Percentiles rank a stretch among this genome's conserved stretches.
phyloP scores from a whole-genome alignment of 108 stramenopile species.

The Epithemia pelagica region DNA sequence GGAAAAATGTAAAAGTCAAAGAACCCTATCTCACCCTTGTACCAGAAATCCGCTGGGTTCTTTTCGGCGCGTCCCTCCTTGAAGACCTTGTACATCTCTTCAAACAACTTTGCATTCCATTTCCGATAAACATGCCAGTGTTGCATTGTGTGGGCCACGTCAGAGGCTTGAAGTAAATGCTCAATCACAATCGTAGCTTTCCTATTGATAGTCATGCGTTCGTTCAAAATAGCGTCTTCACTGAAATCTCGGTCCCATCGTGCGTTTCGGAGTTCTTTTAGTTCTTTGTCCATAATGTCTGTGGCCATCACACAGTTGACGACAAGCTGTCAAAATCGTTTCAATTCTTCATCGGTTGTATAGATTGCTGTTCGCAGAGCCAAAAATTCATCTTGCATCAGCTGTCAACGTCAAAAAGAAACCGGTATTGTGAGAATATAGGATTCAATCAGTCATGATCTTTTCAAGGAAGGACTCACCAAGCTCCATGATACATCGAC shows the following conservation, averaged over 20 bases:
- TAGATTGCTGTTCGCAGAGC: conserved; percentile 2
- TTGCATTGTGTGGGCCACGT: conserved; percentile 4
- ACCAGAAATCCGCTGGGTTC: conserved; percentile 6
- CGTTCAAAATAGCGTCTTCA: not conserved
- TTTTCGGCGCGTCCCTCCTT: conserved; percentile 1
- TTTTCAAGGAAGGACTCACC: conserved; percentile 10
- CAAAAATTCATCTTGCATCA: conserved; percentile 7
- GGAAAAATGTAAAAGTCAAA: conserved; percentile 25
- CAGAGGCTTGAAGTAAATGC: not conserved
- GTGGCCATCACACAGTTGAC: conserved; percentile 16
- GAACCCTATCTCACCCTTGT: conserved; percentile 12
- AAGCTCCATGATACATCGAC: conserved; percentile 30
- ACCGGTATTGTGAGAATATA: not conserved
- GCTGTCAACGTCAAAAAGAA: conserved; percentile 1
- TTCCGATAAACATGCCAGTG: conserved; percentile 2
- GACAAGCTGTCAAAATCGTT: conserved; percentile 7
- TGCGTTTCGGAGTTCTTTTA: not conserved
- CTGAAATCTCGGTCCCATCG: conserved; percentile 1
- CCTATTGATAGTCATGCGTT: not conserved
- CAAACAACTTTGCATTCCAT: conserved; percentile 1
- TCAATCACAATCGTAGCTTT: not conserved
- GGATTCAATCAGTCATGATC: too few relatives aligned
- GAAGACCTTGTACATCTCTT: conserved; percentile 5
- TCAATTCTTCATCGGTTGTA: conserved; percentile 5
- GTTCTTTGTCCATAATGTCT: not conserved